Conservation (phyloP, 1,284 basidiomycete species). For the Sporisorium exsertum region DNA sequence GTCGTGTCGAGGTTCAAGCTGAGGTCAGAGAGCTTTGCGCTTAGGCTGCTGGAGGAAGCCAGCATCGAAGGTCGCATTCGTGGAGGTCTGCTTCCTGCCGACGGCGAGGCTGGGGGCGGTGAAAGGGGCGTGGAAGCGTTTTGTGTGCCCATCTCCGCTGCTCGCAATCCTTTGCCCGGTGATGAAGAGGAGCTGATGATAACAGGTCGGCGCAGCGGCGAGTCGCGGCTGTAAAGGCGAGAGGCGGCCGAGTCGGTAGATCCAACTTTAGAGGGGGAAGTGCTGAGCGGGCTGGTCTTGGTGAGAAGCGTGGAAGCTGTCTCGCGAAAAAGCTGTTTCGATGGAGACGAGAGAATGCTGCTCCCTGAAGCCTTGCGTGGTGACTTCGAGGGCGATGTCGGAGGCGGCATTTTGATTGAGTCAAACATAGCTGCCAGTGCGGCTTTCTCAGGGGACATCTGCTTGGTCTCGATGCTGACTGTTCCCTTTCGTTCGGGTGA, state of each 20-base stretch:
- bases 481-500: constrained; percentile 19
- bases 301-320: constrained; percentile 16
- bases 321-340: constrained; percentile 15
- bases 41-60: constrained; percentile 24
- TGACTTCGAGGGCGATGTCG: constrained; percentile 40
- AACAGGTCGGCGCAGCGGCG: constrained; percentile 23
- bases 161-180: constrained; percentile 1
- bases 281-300: constrained; percentile 6
- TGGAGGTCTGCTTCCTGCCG: constrained; percentile 5
- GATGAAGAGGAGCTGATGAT: constrained; percentile 36
- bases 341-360: constrained; percentile 19
- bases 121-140: constrained; percentile 33
- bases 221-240: constrained; percentile 23
- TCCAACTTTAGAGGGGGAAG: constrained; percentile 21
- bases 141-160: background rate
- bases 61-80: constrained; percentile 23
- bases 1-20: constrained; percentile 32
- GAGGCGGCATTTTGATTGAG: constrained; percentile 45
- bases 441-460: constrained; percentile 48
- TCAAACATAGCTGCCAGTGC: constrained; percentile 50
- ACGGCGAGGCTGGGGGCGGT: constrained; percentile 9
- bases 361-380: constrained; percentile 34
- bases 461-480: constrained; percentile 16
- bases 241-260: constrained; percentile 31
- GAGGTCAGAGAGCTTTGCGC: constrained; percentile 38